Evolutionary conservation across 495 filamentous ascomycete genomes (phyloP).

Genomic region (Talaromyces adpressus): DNA sequence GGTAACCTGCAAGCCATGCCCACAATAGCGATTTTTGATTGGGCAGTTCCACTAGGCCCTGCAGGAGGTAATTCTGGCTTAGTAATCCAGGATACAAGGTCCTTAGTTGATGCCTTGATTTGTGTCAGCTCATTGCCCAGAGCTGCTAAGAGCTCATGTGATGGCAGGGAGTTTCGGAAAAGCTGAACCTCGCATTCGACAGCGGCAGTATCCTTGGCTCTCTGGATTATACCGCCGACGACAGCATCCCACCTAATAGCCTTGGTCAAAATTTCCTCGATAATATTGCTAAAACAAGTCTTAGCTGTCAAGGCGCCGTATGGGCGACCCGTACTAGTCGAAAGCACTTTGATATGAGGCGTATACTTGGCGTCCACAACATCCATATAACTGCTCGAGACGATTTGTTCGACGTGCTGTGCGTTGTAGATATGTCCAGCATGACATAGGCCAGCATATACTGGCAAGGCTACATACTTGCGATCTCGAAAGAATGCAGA

Average conservation of each 20-base stretch:
- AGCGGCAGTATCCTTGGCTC: background rate
- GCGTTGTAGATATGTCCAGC: conserved; percentile 32
- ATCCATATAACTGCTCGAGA: too few relatives aligned
- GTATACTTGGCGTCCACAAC: conserved; percentile 40
- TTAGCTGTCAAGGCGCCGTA: background rate
- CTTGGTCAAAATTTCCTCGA: conserved; percentile 25
- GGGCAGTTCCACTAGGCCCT: conserved; percentile 2
- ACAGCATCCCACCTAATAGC: conserved; percentile 24
- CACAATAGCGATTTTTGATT: conserved; percentile 35
- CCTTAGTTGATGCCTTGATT: background rate
- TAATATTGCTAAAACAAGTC: conserved; percentile 10
- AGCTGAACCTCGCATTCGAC: conserved; percentile 1
- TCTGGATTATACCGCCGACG: too few relatives aligned
- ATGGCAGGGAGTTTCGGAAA: conserved; percentile 8
- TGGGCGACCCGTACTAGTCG: conserved; percentile 14
- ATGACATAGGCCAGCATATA: conserved; percentile 34
- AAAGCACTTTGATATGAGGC: conserved; percentile 43
- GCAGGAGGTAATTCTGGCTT: background rate
- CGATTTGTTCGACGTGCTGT: conserved; percentile 14
- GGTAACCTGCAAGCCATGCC: conserved; percentile 37
- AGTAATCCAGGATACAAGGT: conserved; percentile 8
- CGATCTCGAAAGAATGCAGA: conserved; percentile 25
- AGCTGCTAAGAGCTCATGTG: conserved; percentile 5
- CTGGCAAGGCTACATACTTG: conserved; percentile 23
- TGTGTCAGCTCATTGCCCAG: conserved; percentile 1